Base-by-base conservation (phyloP, 805 yeast species). In the Starmerella sirachaensis region DNA sequence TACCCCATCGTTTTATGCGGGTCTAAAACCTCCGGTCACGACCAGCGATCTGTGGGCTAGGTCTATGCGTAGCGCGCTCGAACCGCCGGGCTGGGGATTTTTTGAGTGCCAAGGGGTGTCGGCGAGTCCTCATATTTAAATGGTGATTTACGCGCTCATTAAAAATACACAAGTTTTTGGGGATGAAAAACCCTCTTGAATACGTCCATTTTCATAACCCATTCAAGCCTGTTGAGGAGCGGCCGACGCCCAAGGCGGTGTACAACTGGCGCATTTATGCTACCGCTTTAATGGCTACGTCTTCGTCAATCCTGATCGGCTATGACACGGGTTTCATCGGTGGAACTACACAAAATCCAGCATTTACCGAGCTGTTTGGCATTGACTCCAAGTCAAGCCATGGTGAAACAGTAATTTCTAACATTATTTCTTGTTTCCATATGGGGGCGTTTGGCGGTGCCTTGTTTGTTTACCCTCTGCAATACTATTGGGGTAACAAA, bases 311-410 rank as follows among this genome's bases (percentile, higher is more conserved):
- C 6, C 21, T 38, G 17, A 38, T 38, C 21, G 41, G 41, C 16
- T 38, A 38, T 14, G 41, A 38, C n/a, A 38, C 36, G 18, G 41
- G 41, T 10, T 38, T 38, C 20, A 38, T 38, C 26, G 41, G 41
- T 6, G 35, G 36, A 1, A 38, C 31, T 14, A 28, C 36, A 9
- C 36, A 32, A 22, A 38, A 38, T 29, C 17, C n/a, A 4, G 34
- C 20, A 25, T 38, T 38, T 20, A 10, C 21, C n/a, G 14, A 27
- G 14, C 11, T 9, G 11, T 38, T 38, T 14, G 16, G 33, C 29
- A 32, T 38, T 13, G 41, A 38, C 33, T 20, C 20, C 14, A 18
- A 18, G 6, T 10, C 32, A 12, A n/a, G 16, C 11, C 23, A 22
- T 14, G 41, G 41, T 12, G 18, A 32, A n/a, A 38, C 41, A 14